Base-by-base conservation (phyloP, 139 green algal species). In the Picochlorum sp. region DNA sequence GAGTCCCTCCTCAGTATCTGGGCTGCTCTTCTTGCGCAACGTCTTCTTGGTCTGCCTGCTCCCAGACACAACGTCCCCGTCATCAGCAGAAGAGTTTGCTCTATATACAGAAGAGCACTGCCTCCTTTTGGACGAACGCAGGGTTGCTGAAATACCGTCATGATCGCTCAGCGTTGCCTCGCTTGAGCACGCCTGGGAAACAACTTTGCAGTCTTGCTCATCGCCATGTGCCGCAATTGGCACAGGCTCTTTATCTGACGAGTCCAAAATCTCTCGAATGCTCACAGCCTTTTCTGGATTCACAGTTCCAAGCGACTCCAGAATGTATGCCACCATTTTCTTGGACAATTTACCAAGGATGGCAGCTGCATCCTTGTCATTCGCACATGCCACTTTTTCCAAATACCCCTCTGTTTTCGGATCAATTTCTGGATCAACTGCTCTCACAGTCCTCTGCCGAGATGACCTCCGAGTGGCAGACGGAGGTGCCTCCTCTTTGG, bases 231-330 rank as follows among this genome's bases (percentile, higher is more conserved):
- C 5, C 8, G 7, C 34, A 13, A 11, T 41, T 41, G 34, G 8
- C 0, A 41, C 34, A 41, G 34, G 34, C 2, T 41, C 34, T 41
- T 41, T 41, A 41, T 41, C 34, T 11, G 6, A 41, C 7, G 47
- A 20, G 15, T 70, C 63, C 49, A 63, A 11, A 10, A 61, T 38
- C 31, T 54, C 50, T 30, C 18, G 15, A 15, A 69, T 14, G 20
- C 21, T 15, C 38, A 69, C 45, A 7, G 62, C 62, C 7, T 55
- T 15, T 8, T 63, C 45, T 34, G 62, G 62, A 20, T 59, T n/a
- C 16, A 44, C 45, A 34, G 16, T 44, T 24, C 45, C 62, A 9
- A 69, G 45, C 24, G n/a, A 16, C 6, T 69, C 8, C 14, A 69
- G 49, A 30, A 45, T 55, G 4, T 44, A 26, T 47, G 44, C 20